These are phyloP conservation scores for Sporothrix brunneoviolacea DNA, from an alignment of 2,329 filamentous ascomycete species.

Conservation along the genomic window DNA sequence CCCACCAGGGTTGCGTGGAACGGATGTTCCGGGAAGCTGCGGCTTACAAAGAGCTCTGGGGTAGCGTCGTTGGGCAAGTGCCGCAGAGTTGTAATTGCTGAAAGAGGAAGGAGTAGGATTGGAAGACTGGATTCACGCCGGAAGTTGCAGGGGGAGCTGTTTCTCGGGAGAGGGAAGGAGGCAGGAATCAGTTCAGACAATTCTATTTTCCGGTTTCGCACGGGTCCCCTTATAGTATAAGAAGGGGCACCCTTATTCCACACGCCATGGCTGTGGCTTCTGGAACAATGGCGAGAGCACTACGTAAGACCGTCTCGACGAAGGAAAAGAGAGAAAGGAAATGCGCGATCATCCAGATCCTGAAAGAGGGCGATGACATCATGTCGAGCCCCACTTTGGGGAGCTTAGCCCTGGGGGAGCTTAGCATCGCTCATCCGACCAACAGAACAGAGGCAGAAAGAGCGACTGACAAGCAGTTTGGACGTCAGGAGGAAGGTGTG, in stretches of 20 bases:
- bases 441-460: background rate
- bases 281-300: background rate
- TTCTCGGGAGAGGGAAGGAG: too few species aligned
- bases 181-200: too few species aligned
- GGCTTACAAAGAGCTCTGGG: conserved; percentile 7
- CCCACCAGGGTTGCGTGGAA: too few species aligned
- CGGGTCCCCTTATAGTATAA: conserved; percentile 2
- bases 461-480: too few species aligned
- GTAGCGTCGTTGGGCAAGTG: background rate
- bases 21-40: conserved; percentile 11
- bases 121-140: too few species aligned
- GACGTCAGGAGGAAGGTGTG: too few species aligned
- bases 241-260: too few species aligned
- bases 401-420: background rate
- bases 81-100: conserved; percentile 1
- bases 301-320: background rate
- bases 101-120: background rate
- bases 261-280: background rate
- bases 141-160: too few species aligned
- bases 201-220: too few species aligned
- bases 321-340: background rate
- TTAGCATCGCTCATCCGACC: too few species aligned
- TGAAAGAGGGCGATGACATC: conserved; percentile 10
- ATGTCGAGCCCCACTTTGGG: conserved; percentile 8
- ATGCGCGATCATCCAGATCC: background rate